A percentile compares a stretch with the other conserved stretches of the same genome.
Evolutionary conservation across 768 basidiomycete species (phyloP).

Genomic region (Boletus subcaerulescens): DNA sequence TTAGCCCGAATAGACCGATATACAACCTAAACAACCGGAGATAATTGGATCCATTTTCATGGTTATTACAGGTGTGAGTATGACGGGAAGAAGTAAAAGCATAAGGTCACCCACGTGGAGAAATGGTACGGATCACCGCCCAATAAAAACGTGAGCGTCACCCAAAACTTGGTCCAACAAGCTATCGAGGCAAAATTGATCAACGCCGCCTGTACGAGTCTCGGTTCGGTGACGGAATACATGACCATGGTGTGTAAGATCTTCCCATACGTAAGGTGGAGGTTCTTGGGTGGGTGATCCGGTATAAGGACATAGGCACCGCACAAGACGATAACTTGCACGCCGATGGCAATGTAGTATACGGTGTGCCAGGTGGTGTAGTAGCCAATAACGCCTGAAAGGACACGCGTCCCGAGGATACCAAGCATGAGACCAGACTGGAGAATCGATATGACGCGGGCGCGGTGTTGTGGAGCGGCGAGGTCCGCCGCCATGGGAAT

Average conservation of each 20-base stretch:
- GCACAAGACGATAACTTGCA: conserved; percentile 28
- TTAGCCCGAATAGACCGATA: conserved; percentile 48
- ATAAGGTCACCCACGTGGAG: conserved; percentile 25
- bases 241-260: conserved; percentile 39
- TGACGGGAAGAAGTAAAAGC: neutral
- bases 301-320: conserved; percentile 36
- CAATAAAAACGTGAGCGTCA: conserved; percentile 47
- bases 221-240: conserved; percentile 39
- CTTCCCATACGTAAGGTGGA: conserved; percentile 33
- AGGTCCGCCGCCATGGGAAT: conserved; percentile 47
- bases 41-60: neutral
- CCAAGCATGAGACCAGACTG: conserved; percentile 29
- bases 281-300: conserved; percentile 41
- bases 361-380: conserved; percentile 40
- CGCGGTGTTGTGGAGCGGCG: conserved; percentile 29
- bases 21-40: conserved; percentile 16
- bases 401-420: conserved; percentile 30
- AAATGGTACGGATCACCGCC: conserved; percentile 39
- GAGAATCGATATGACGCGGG: conserved; percentile 31
- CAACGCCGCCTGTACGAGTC: conserved; percentile 35
- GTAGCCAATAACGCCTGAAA: conserved; percentile 40
- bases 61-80: neutral
- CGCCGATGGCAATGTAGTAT: conserved; percentile 42
- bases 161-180: conserved; percentile 37
- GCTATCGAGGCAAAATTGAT: conserved; percentile 30